Evolutionary conservation across 148 eudicot genomes (phyloP).

Genomic region (Spergularia bocconei): DNA sequence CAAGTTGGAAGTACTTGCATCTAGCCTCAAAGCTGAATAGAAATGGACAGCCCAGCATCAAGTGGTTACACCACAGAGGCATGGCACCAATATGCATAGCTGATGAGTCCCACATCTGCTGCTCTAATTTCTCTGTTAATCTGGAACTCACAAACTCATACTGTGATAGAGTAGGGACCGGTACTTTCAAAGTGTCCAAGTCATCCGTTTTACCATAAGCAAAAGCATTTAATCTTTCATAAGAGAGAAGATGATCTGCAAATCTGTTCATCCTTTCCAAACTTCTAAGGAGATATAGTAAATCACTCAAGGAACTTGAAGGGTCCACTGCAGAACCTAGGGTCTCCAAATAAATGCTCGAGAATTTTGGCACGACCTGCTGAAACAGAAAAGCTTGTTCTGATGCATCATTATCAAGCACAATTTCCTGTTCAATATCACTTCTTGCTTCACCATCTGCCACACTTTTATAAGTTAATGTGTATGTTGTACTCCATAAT

Average conservation of each 20-base stretch:
- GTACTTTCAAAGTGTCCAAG: constrained; percentile 48
- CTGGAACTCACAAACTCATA: constrained; percentile 70
- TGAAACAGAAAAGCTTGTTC: constrained; percentile 26
- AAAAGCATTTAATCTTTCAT: constrained; percentile 52
- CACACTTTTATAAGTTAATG: constrained; percentile 53
- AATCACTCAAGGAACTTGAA: constrained; percentile 53
- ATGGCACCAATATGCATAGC: constrained; percentile 65
- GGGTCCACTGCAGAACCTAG: constrained; percentile 45
- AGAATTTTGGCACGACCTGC: constrained; percentile 42
- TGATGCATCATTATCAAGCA: constrained; percentile 16
- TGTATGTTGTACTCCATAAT: constrained; percentile 62
- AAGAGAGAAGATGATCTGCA: constrained; percentile 55
- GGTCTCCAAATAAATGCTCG: constrained; percentile 36
- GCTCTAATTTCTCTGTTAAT: constrained; percentile 85
- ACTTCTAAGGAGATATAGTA: constrained; percentile 59
- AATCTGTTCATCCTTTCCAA: constrained; percentile 74
- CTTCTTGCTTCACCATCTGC: constrained; percentile 20
- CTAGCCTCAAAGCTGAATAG: constrained; percentile 79
- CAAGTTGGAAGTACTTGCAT: constrained; percentile 74
- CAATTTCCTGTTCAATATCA: constrained; percentile 7
- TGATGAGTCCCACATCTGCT: constrained; percentile 83
- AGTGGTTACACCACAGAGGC: constrained; percentile 86
- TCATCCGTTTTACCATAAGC: constrained; percentile 54
- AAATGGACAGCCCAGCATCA: constrained; percentile 70
- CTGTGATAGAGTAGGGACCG: constrained; percentile 41